phyloP scores from a whole-genome alignment of 345 rosid genomes.

The Eutrema japonicum region DNA sequence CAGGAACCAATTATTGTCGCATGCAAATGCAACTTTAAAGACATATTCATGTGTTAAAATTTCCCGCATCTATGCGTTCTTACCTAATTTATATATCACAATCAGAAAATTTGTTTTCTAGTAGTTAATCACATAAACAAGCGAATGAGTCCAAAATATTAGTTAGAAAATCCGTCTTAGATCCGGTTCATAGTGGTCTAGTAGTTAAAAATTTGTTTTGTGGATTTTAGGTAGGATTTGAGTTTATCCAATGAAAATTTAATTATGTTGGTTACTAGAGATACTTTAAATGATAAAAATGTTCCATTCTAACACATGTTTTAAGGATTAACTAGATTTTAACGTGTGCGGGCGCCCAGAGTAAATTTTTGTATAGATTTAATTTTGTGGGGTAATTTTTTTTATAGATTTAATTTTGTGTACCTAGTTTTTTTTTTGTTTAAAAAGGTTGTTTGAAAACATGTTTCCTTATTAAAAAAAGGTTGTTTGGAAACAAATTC shows the following conservation, averaged over 20 bases:
- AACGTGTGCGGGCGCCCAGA: too few species aligned
- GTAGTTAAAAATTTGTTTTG: not conserved
- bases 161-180: not conserved
- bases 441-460: too few species aligned
- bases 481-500: too few species aligned
- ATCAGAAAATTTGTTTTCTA: not conserved
- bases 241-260: not conserved
- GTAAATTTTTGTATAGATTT: too few species aligned
- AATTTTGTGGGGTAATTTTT: too few species aligned
- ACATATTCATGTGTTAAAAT: not conserved
- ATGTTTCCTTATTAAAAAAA: too few species aligned
- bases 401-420: too few species aligned
- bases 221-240: not conserved
- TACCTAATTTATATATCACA: constrained; percentile 24
- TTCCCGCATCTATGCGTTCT: constrained; percentile 3
- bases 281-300: not conserved
- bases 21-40: constrained; percentile 21
- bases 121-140: not conserved
- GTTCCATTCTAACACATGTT: not conserved
- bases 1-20: constrained; percentile 32
- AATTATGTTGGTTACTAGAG: not conserved
- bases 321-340: not conserved
- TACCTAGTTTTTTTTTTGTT: too few species aligned
- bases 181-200: not conserved
- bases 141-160: not conserved